Conservation (phyloP, 1,284 basidiomycete species). For the Vanrija humicola region DNA sequence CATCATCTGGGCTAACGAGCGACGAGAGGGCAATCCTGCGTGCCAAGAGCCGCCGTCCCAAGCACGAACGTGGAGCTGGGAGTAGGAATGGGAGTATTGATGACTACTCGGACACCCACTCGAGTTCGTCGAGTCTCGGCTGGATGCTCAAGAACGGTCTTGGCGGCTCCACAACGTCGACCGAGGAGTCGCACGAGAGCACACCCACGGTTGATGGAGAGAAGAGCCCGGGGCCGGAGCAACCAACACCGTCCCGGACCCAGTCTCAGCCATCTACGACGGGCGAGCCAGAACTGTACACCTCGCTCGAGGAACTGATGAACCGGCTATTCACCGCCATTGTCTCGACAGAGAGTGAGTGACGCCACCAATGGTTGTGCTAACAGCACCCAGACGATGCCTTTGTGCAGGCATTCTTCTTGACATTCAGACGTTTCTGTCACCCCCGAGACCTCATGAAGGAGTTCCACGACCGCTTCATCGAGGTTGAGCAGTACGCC, state of each 20-base stretch:
- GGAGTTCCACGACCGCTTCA: slow-evolving; percentile 36
- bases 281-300: slow-evolving; percentile 10
- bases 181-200: slow-evolving; percentile 8
- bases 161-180: not conserved
- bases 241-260: not conserved
- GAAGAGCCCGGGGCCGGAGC: not conserved
- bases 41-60: no score
- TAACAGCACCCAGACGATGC: slow-evolving; percentile 22
- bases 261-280: not conserved
- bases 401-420: slow-evolving; percentile 43
- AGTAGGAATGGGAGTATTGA: not conserved
- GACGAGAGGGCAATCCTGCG: no score
- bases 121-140: slow-evolving; percentile 28
- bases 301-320: slow-evolving; percentile 31
- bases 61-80: not conserved
- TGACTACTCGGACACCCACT: slow-evolving; percentile 23
- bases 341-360: slow-evolving; percentile 38
- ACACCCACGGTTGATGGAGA: slow-evolving; percentile 6
- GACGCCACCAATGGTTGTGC: not conserved
- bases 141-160: slow-evolving; percentile 25
- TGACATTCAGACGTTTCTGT: slow-evolving; percentile 46
- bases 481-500: slow-evolving; percentile 31
- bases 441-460: slow-evolving; percentile 37
- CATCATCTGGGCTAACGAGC: no score
- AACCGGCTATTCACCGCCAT: slow-evolving; percentile 40